Conservation (phyloP, 1,284 basidiomycete species). For the Cryptococcus floricola region DNA sequence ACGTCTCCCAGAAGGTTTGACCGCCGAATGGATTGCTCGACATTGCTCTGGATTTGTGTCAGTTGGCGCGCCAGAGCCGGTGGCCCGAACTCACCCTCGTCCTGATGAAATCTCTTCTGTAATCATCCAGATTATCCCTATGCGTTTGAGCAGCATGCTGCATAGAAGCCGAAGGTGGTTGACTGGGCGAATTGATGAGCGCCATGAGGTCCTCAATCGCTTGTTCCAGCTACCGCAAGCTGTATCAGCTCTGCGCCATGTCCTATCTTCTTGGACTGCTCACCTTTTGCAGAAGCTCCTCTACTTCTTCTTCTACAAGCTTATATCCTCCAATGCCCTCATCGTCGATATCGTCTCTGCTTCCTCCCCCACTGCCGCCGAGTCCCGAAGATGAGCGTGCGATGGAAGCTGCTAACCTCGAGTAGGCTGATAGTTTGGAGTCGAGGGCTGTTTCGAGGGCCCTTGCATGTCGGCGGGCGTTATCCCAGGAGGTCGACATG, state of each 20-base stretch:
- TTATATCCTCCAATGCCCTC: conserved; percentile 69
- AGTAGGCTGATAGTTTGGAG: conserved; percentile 82
- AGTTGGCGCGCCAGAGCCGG: not conserved
- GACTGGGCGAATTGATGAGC: conserved; percentile 65
- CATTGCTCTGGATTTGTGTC: conserved; percentile 53
- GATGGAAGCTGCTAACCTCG: conserved; percentile 73
- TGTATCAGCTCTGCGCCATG: not conserved
- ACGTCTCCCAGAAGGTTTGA: conserved; percentile 86
- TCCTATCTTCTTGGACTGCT: conserved; percentile 14
- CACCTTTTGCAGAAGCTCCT: conserved; percentile 83
- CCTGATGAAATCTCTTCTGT: conserved; percentile 72
- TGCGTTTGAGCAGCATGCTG: conserved; percentile 85
- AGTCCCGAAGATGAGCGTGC: conserved; percentile 48
- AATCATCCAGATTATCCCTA: conserved; percentile 83
- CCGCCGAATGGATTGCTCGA: conserved; percentile 78
- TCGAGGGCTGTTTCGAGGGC: conserved; percentile 88
- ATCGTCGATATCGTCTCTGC: conserved; percentile 45
- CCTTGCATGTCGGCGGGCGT: conserved; percentile 74
- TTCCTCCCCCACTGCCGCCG: conserved; percentile 12
- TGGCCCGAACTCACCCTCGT: conserved; percentile 62
- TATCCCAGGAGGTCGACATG: conserved; percentile 49
- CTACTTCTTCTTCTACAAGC: conserved; percentile 73
- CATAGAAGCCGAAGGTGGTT: conserved; percentile 77
- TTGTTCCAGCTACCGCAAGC: conserved; percentile 63
- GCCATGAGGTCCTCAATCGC: conserved; percentile 69